Evolutionary conservation across 768 basidiomycete genomes (phyloP).

Genomic region (Leccinellum rugosiceps): DNA sequence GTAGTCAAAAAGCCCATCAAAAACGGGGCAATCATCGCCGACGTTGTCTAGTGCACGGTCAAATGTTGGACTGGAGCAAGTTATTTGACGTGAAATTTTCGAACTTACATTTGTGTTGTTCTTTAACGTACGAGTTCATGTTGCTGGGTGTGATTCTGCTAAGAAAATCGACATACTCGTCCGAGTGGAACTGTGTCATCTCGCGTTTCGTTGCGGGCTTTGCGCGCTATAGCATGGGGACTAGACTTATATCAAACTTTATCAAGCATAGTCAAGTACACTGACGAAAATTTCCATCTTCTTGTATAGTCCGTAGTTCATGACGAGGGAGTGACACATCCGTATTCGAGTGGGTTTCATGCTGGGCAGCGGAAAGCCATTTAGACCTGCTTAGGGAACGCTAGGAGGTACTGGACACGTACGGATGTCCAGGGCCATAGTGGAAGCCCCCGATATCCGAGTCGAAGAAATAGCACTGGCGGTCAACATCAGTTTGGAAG

Average conservation of each 20-base stretch:
- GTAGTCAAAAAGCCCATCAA: slow-evolving; percentile 98
- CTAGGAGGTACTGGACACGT: slow-evolving; percentile 25
- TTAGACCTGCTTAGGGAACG: neutral
- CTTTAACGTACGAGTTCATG: slow-evolving; percentile 89
- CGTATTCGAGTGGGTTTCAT: slow-evolving; percentile 99
- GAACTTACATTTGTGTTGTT: slow-evolving; percentile 88
- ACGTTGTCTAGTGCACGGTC: slow-evolving; percentile 70
- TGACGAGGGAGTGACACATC: slow-evolving; percentile 99
- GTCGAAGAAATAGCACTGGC: slow-evolving; percentile 98
- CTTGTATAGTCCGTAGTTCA: slow-evolving; percentile 99
- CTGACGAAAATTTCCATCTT: slow-evolving; percentile 99
- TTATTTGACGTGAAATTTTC: neutral
- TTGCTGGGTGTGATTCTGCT: slow-evolving; percentile 92
- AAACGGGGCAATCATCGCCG: slow-evolving; percentile 98
- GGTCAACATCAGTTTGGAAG: slow-evolving; percentile 6
- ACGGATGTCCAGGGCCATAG: slow-evolving; percentile 98
- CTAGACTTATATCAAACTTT: neutral
- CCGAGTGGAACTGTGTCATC: slow-evolving; percentile 99
- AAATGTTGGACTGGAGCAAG: neutral
- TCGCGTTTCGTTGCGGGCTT: slow-evolving; percentile 99
- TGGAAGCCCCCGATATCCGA: slow-evolving; percentile 99
- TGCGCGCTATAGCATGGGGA: slow-evolving; percentile 61
- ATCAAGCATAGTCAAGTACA: slow-evolving; percentile 11
- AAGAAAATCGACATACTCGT: slow-evolving; percentile 98
- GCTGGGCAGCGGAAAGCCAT: slow-evolving; percentile 34